These are phyloP conservation scores for Cunninghamia lanceolata DNA, from an alignment of 75 land plant species.

Conservation along the genomic window DNA sequence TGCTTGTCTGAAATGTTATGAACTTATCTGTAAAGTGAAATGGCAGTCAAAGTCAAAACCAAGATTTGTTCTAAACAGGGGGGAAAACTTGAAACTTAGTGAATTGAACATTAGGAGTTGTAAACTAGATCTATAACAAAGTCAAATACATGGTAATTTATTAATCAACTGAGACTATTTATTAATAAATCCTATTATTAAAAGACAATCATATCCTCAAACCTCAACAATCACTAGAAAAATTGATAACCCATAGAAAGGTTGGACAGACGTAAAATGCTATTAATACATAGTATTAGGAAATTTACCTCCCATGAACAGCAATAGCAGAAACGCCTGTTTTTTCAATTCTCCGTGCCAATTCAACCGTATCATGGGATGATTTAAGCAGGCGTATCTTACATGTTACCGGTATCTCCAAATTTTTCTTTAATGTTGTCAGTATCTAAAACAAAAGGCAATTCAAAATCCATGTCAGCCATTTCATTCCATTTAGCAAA, in stretches of 20 bases:
- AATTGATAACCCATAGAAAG: neutral
- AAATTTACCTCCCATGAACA: slow-evolving; percentile 90
- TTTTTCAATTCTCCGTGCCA: slow-evolving; percentile 83
- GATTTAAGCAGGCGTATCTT: slow-evolving; percentile 85
- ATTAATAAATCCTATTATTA: neutral
- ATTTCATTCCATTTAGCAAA: neutral
- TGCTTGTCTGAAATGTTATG: neutral
- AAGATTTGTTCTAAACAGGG: neutral
- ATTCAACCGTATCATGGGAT: slow-evolving; percentile 73
- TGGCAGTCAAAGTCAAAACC: neutral
- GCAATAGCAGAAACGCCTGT: slow-evolving; percentile 90
- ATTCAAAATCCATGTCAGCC: neutral
- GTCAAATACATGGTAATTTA: neutral
- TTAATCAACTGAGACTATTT: neutral
- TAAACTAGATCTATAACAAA: neutral
- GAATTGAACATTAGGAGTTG: neutral
- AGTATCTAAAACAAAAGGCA: slow-evolving; percentile 53
- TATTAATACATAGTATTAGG: neutral
- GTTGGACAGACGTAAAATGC: neutral
- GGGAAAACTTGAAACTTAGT: neutral
- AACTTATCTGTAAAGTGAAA: neutral
- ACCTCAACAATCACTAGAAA: neutral
- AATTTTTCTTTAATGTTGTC: slow-evolving; percentile 77
- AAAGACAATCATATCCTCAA: neutral
- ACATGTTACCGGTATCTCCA: slow-evolving; percentile 81